These are phyloP conservation scores for Mycena chlorophos DNA, from an alignment of 768 basidiomycete species.

Conservation along the genomic window DNA sequence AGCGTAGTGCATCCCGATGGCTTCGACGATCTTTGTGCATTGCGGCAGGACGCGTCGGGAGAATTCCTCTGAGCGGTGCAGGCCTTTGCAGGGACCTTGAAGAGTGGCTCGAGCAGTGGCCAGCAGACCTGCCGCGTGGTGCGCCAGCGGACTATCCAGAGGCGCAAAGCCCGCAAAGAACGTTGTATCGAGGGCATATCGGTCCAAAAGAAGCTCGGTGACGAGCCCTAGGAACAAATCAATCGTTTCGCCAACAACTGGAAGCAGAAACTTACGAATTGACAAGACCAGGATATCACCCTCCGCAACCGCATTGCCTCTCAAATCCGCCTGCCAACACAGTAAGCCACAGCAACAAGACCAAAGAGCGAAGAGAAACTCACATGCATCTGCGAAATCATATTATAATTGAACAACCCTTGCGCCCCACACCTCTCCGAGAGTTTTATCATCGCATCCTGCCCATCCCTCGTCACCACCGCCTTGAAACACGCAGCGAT, in stretches of 20 bases:
- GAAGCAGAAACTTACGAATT: conserved; percentile 34
- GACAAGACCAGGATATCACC: conserved; percentile 45
- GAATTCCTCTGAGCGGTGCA: conserved; percentile 34
- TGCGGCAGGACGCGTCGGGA: conserved; percentile 41
- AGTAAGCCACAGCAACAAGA: not conserved
- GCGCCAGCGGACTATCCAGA: conserved; percentile 25
- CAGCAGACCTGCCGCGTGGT: conserved; percentile 25
- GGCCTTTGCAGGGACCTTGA: conserved; percentile 19
- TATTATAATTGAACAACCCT: conserved; percentile 41
- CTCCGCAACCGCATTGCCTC: conserved; percentile 45
- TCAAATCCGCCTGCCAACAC: conserved; percentile 33
- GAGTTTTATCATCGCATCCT: conserved; percentile 18
- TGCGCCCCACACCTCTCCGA: conserved; percentile 46
- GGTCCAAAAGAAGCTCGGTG: conserved; percentile 28
- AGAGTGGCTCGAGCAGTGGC: conserved; percentile 22
- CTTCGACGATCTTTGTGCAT: conserved; percentile 39
- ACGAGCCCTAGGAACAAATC: conserved; percentile 26
- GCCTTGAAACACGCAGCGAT: conserved; percentile 19
- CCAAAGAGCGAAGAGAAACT: conserved; percentile 7
- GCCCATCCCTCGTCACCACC: conserved; percentile 20
- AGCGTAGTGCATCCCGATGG: conserved; percentile 48
- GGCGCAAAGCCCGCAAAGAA: conserved; percentile 7
- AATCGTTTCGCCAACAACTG: not conserved
- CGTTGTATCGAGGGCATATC: conserved; percentile 20
- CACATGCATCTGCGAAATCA: conserved; percentile 35